These are phyloP conservation scores for Grosmannia huntii DNA, from an alignment of 2,329 filamentous ascomycete genomes.

Conservation along the genomic window DNA sequence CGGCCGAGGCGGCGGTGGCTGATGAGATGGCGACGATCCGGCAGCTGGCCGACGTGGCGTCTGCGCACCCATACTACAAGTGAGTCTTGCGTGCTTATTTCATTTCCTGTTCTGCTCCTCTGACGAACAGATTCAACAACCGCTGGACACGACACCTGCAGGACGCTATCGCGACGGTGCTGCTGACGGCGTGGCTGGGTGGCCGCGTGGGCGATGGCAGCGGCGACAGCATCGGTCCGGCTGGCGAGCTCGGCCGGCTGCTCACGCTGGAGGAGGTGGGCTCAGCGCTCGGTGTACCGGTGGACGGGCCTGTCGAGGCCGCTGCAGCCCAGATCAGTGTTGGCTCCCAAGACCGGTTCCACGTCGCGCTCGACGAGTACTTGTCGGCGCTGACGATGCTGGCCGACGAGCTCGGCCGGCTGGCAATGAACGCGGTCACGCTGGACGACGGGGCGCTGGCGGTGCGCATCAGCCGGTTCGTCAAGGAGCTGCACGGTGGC, in stretches of 20 bases:
- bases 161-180: constrained; percentile 51
- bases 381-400: constrained; percentile 76
- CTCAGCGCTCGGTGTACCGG: constrained; percentile 64
- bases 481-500: constrained; percentile 89
- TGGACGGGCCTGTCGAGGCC: constrained; percentile 40
- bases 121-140: constrained; percentile 51
- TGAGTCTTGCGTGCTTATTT: constrained; percentile 22
- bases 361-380: constrained; percentile 95
- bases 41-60: constrained; percentile 60
- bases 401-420: constrained; percentile 78
- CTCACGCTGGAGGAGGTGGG: constrained; percentile 84
- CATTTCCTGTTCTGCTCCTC: background rate
- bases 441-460: constrained; percentile 79
- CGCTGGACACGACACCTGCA: constrained; percentile 80
- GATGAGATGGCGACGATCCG: constrained; percentile 59
- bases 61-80: constrained; percentile 93
- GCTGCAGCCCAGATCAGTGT: constrained; percentile 20
- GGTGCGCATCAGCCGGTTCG: constrained; percentile 76
- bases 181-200: constrained; percentile 63
- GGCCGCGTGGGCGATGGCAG: constrained; percentile 34
- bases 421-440: constrained; percentile 90
- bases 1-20: constrained; percentile 59
- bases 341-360: constrained; percentile 53
- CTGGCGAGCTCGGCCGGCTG: constrained; percentile 48
- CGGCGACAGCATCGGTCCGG: constrained; percentile 20